Percentiles rank a stretch among this genome's conserved stretches.
These are phyloP conservation scores for Hippophae tibetana DNA, from an alignment of 306 rosid genomes.

Conservation along the genomic window DNA sequence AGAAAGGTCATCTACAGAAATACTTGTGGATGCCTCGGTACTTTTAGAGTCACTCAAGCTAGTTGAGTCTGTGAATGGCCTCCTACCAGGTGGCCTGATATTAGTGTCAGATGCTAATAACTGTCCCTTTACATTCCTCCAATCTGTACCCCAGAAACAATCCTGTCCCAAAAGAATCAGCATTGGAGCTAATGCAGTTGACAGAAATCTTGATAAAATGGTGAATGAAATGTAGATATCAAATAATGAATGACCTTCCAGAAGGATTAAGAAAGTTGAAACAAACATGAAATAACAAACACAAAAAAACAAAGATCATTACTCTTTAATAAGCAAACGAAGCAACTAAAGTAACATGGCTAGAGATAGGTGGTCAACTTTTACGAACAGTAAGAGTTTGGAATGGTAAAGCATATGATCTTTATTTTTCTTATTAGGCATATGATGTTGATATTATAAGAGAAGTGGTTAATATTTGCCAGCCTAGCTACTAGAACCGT, in stretches of 20 bases:
- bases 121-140: constrained; percentile 87
- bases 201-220: neutral
- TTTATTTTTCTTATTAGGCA: too few species aligned
- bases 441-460: too few species aligned
- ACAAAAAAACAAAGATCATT: too few species aligned
- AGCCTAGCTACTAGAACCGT: too few species aligned
- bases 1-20: constrained; percentile 65
- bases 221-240: neutral
- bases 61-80: constrained; percentile 55
- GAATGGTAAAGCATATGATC: too few species aligned
- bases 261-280: too few species aligned
- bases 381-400: too few species aligned
- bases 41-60: constrained; percentile 78
- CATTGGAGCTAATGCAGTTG: neutral
- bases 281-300: too few species aligned
- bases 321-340: too few species aligned
- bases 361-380: too few species aligned
- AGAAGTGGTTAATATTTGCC: too few species aligned
- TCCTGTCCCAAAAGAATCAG: constrained; percentile 39
- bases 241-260: neutral
- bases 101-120: constrained; percentile 54
- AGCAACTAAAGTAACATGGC: too few species aligned
- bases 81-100: constrained; percentile 56
- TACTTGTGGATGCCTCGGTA: constrained; percentile 71
- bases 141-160: constrained; percentile 47